Percentiles rank a stretch among this genome's conserved stretches.
phyloP scores from a whole-genome alignment of 352 stramenopile species.

The Phytophthora pisi region DNA sequence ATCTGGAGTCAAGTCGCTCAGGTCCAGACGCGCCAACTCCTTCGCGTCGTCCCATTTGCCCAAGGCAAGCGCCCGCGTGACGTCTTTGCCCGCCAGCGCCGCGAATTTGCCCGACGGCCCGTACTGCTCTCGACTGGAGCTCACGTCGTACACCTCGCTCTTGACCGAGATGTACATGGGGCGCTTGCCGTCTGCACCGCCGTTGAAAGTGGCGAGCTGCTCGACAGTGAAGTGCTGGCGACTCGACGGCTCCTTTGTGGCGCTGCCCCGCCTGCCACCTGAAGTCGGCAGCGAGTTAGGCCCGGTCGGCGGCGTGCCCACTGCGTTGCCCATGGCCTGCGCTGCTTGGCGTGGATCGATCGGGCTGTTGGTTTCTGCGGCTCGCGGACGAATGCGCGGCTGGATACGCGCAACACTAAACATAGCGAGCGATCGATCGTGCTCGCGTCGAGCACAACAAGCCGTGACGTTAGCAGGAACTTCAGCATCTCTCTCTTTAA shows the following conservation, averaged over 20 bases:
- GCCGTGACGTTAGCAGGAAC: slow-evolving; percentile 15
- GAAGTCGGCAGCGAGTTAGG: slow-evolving; percentile 23
- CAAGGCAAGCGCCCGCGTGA: slow-evolving; percentile 88
- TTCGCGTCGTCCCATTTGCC: slow-evolving; percentile 81
- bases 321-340: slow-evolving; percentile 37
- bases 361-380: slow-evolving; percentile 19
- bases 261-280: slow-evolving; percentile 12
- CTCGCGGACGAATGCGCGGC: not conserved
- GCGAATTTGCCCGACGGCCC: slow-evolving; percentile 87
- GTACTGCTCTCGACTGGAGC: slow-evolving; percentile 86
- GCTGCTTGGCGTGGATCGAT: not conserved
- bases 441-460: slow-evolving; percentile 7
- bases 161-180: slow-evolving; percentile 92
- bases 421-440: slow-evolving; percentile 15
- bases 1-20: slow-evolving; percentile 46
- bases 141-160: slow-evolving; percentile 95
- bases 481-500: slow-evolving; percentile 8
- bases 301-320: slow-evolving; percentile 33
- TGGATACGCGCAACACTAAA: slow-evolving; percentile 29
- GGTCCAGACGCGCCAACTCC: slow-evolving; percentile 53
- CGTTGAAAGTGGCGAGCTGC: slow-evolving; percentile 89
- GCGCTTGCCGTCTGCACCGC: slow-evolving; percentile 53
- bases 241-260: slow-evolving; percentile 7
- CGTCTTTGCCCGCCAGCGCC: slow-evolving; percentile 91
- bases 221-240: slow-evolving; percentile 73